A percentile compares a stretch with the other conserved stretches of the same genome.
These are phyloP conservation scores for Suhomyces yuchorum DNA, from an alignment of 1,139 yeast species.

Conservation along the genomic window DNA sequence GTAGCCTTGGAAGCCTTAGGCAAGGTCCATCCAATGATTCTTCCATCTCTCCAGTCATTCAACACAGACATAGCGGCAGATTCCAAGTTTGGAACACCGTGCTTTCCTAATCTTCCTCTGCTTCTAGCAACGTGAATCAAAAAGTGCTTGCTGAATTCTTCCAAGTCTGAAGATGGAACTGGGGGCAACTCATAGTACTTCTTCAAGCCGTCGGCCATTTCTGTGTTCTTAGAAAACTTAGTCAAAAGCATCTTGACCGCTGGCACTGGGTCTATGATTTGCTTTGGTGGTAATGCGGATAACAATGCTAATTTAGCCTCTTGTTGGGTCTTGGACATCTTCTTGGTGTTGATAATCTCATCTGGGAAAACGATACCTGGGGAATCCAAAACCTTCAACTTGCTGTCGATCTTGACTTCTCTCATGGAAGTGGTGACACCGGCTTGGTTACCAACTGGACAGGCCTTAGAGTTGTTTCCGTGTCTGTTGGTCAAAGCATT, in stretches of 20 bases:
- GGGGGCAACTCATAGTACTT: conserved; percentile 79
- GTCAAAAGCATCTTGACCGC: conserved; percentile 79
- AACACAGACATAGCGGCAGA: conserved; percentile 83
- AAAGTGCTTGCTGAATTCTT: conserved; percentile 77
- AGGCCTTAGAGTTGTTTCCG: conserved; percentile 66
- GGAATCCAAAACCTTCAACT: conserved; percentile 85
- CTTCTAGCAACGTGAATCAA: conserved; percentile 91
- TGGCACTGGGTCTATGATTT: conserved; percentile 78
- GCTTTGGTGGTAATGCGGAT: conserved; percentile 89
- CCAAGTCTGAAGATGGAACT: conserved; percentile 63
- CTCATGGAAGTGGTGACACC: conserved; percentile 93
- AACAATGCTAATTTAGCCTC: conserved; percentile 86
- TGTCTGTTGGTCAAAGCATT: conserved; percentile 87
- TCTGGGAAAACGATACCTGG: conserved; percentile 98
- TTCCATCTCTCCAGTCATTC: conserved; percentile 97
- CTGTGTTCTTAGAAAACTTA: conserved; percentile 67
- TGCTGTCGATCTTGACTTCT: conserved; percentile 89
- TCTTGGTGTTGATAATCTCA: conserved; percentile 47
- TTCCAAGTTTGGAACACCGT: conserved; percentile 88
- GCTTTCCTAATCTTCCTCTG: conserved; percentile 88
- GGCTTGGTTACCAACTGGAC: conserved; percentile 98
- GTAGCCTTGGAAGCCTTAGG: conserved; percentile 67
- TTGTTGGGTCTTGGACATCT: conserved; percentile 59
- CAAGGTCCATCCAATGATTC: conserved; percentile 86
- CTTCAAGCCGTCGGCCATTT: conserved; percentile 76